These are phyloP conservation scores for Pseudisothecium myosuroides DNA, from an alignment of 225 moss, liverwort and hornwort genomes.

Conservation along the genomic window DNA sequence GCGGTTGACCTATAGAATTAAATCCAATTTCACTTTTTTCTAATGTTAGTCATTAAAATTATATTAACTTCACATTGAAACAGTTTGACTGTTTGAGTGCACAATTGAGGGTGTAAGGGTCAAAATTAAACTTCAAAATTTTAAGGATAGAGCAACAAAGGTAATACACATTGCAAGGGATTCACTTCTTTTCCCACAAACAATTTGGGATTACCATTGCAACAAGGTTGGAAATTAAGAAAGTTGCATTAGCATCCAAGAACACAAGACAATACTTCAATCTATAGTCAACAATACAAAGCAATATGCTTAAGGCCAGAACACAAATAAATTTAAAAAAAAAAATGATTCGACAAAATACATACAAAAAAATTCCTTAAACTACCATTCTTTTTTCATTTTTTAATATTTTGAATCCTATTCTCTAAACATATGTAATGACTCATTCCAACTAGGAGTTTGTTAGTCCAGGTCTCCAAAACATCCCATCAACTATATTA, in stretches of 20 bases:
- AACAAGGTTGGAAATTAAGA: neutral
- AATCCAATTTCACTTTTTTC: neutral
- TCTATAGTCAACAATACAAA: fast-evolving
- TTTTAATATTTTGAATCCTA: neutral
- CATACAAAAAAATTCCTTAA: neutral
- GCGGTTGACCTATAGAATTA: fast-evolving
- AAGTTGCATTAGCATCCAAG: neutral
- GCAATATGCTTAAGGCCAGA: neutral
- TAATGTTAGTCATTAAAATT: neutral
- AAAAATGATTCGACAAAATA: neutral
- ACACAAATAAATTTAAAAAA: too few species aligned
- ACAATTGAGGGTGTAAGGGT: neutral
- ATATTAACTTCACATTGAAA: neutral
- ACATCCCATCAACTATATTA: neutral
- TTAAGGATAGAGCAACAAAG: neutral
- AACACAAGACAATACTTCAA: neutral
- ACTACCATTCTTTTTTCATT: neutral
- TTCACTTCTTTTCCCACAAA: neutral
- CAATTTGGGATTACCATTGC: neutral
- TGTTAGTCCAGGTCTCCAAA: neutral
- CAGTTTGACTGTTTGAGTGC: neutral
- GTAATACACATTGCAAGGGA: neutral
- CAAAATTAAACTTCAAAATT: neutral
- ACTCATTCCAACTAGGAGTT: neutral
- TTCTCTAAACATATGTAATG: neutral